phyloP scores from a whole-genome alignment of 1,284 basidiomycete genomes.

The Kalmanozyma brasiliensis region DNA sequence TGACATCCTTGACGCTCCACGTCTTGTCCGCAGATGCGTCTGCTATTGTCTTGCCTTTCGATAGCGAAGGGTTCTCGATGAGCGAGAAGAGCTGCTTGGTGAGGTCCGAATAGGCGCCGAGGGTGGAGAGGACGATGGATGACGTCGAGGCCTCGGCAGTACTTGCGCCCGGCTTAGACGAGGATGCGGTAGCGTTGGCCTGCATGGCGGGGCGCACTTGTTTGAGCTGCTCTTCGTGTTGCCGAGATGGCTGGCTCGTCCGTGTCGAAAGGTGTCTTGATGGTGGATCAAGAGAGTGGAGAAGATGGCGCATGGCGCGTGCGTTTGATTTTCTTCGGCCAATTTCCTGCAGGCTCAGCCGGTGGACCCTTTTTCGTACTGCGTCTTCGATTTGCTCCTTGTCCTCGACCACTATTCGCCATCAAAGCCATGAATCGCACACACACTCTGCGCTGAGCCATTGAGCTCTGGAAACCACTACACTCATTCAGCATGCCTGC shows the following conservation, averaged over 20 bases:
- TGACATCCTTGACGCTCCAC: conserved; percentile 19
- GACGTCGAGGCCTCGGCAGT: conserved; percentile 29
- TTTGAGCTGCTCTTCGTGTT: too few species aligned
- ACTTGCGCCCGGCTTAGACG: conserved; percentile 1
- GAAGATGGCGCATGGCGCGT: conserved; percentile 4
- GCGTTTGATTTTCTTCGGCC: neutral
- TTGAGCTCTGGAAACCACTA: neutral
- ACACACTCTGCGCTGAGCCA: neutral
- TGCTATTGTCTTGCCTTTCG: conserved; percentile 10
- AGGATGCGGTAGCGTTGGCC: conserved; percentile 1
- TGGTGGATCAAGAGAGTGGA: neutral
- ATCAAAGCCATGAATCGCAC: neutral
- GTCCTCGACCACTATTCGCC: neutral
- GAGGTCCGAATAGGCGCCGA: conserved; percentile 41
- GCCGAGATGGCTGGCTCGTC: too few species aligned
- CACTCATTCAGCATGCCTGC: conserved; percentile 9
- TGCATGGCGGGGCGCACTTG: conserved; percentile 10
- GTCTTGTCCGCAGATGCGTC: conserved; percentile 20
- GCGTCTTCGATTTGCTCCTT: neutral
- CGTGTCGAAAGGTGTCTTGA: neutral
- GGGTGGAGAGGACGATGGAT: conserved; percentile 28
- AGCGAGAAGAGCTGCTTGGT: conserved; percentile 40
- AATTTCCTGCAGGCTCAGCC: too few species aligned
- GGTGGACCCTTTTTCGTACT: neutral
- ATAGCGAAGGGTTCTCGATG: conserved; percentile 29